Conservation (phyloP, 1,284 basidiomycete species). For the Caloboletus inedulis region DNA sequence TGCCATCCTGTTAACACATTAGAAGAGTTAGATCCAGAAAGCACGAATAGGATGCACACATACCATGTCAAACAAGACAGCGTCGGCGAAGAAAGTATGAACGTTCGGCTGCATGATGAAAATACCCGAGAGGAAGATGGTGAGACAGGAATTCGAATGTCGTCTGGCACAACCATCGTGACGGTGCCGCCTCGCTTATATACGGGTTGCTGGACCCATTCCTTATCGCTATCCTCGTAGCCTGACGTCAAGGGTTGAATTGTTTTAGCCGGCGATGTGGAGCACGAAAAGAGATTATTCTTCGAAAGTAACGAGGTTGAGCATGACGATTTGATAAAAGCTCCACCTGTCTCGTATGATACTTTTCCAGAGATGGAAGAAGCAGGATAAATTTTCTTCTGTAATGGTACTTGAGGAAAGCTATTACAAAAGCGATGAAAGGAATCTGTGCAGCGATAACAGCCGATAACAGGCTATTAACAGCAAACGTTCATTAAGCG, state of each 20-base stretch:
- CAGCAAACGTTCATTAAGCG: too few relatives aligned
- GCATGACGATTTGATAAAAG: slow-evolving; percentile 7
- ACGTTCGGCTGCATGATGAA: slow-evolving; percentile 25
- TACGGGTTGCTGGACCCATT: slow-evolving; percentile 6
- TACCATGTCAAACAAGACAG: slow-evolving; percentile 75
- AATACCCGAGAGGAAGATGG: not conserved
- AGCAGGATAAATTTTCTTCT: not conserved
- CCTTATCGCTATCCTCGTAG: slow-evolving; percentile 5
- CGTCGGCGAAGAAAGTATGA: slow-evolving; percentile 50
- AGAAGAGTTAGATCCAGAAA: slow-evolving; percentile 21
- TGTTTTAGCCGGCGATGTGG: slow-evolving; percentile 6
- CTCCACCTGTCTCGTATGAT: slow-evolving; percentile 11
- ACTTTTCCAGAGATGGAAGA: slow-evolving; percentile 1
- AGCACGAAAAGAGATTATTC: not conserved
- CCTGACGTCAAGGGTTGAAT: slow-evolving; percentile 33
- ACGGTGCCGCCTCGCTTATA: slow-evolving; percentile 22
- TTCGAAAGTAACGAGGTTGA: slow-evolving; percentile 10
- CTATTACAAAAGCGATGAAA: not conserved
- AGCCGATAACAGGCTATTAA: not conserved
- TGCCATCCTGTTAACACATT: slow-evolving; percentile 52
- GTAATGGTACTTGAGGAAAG: not conserved
- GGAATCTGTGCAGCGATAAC: slow-evolving; percentile 4
- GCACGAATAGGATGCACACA: slow-evolving; percentile 18
- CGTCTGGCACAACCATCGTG: slow-evolving; percentile 5
- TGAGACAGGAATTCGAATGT: slow-evolving; percentile 6